Evolutionary conservation across 2,329 filamentous ascomycete genomes (phyloP), one percentile per base, ranked within the genome.

Genomic region (Xylaria sp.): DNA sequence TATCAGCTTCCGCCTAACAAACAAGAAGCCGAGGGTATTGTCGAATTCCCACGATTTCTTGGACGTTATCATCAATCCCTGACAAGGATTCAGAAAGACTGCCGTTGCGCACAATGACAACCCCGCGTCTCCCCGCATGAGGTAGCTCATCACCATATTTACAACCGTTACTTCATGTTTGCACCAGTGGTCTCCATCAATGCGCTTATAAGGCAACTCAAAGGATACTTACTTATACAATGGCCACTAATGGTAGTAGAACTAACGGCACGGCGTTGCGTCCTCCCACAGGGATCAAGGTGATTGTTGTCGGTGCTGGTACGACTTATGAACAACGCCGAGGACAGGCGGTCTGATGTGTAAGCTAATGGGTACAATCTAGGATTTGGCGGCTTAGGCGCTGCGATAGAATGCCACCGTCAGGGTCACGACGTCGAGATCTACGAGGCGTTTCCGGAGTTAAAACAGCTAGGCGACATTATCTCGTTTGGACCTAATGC

Each of bases 401-500:
- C 88, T 20, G 88, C 88, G 49, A 88, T 90, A 69, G 88, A 90
- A 78, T 89, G 87, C 74, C 83, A 86, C 69, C 84, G 87, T 17
- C 86, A 90, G 71, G 88, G 88, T 17, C 88, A 90, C 74, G 80
- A 83, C 13, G 87, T 88, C 20, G 79, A 83, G 63, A 83, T 90
- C 68, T 88, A 89, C 75, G 88, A 89, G 73, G 82, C 84, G 0
- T 89, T 89, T 67, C 80, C 83, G 7, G 83, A 85, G 63, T 83
- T 89, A 63, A 90, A 89, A 72, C 78, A 81, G 4, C 82, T 90
- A 0, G 88, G 88, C 61, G 86, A 90, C 78, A 89, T 90, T 69
- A 90, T 89, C 70, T 87, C 85, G 13, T 89, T 89, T 69, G 87
- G 88, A 1, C 81, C 86, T 57, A 90, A 90, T 71, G 87, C 83